phyloP scores from a whole-genome alignment of 202 grass and related monocot species.

The Saccharum hybrid region DNA sequence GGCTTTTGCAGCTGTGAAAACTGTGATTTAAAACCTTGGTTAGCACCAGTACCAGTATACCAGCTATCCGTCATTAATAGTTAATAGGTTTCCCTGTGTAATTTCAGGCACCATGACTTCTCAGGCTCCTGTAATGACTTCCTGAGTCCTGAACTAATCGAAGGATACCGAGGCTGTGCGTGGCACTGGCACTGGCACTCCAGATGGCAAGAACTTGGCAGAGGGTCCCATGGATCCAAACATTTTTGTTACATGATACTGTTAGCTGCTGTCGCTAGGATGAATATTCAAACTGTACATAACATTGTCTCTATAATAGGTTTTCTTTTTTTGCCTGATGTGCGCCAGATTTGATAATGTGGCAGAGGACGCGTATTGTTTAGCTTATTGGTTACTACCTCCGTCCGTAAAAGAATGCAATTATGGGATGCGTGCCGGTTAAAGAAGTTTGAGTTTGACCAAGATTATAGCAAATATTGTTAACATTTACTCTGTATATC shows the following conservation, averaged over 20 bases:
- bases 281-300: conserved; percentile 38
- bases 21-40: not conserved
- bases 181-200: conserved; percentile 9
- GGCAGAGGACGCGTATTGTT: not conserved
- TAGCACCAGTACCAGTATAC: not conserved
- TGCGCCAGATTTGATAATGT: not conserved
- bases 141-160: conserved; percentile 40
- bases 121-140: conserved; percentile 31
- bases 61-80: not conserved
- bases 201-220: conserved; percentile 5
- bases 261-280: conserved; percentile 30
- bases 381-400: not conserved
- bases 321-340: not conserved
- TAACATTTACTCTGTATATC: too few relatives aligned
- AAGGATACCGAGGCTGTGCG: not conserved
- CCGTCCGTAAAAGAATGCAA: too few relatives aligned
- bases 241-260: conserved; percentile 31
- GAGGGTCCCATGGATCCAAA: conserved; percentile 16
- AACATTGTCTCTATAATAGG: conserved; percentile 17
- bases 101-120: conserved; percentile 48
- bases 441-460: too few relatives aligned
- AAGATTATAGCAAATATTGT: too few relatives aligned
- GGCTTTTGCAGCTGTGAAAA: not conserved
- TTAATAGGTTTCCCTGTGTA: not conserved
- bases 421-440: too few relatives aligned